phyloP scores from a whole-genome alignment of 208 protist species.

The Leishmania gerbilli region DNA sequence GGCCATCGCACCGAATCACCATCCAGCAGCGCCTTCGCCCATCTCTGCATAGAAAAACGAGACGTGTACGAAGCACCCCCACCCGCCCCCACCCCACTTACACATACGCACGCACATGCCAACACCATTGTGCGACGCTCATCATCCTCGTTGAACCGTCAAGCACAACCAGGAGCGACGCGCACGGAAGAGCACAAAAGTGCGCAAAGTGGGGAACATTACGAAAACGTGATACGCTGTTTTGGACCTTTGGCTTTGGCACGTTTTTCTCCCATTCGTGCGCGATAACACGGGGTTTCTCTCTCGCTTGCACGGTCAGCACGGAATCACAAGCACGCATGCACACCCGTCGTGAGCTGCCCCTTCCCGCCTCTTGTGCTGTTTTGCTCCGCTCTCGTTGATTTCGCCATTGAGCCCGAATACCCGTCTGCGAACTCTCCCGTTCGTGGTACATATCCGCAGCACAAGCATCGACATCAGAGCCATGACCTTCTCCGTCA shows the following conservation, averaged over 20 bases:
- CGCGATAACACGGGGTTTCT: not conserved
- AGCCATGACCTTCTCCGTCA: slow-evolving; percentile 75
- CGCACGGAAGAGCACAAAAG: not conserved
- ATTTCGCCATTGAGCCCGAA: not conserved
- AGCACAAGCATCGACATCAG: not conserved
- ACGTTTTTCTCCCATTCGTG: not conserved
- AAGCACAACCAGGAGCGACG: not conserved
- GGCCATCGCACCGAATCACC: not conserved
- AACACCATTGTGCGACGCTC: not conserved
- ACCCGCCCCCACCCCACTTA: not conserved
- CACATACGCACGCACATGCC: slow-evolving; percentile 1
- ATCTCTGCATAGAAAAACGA: not conserved
- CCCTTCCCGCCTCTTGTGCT: not conserved
- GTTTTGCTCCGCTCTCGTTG: not conserved
- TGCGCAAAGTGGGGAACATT: too few relatives aligned
- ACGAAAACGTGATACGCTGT: not conserved
- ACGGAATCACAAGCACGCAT: not conserved
- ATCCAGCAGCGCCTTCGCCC: not conserved
- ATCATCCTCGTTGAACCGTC: not conserved
- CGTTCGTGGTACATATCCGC: not conserved
- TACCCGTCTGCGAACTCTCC: not conserved
- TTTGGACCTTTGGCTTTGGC: not conserved
- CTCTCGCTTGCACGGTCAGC: not conserved
- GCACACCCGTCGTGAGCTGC: not conserved
- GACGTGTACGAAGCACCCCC: not conserved